Evolutionary conservation across 139 green algal species (phyloP), one percentile per base, ranked within the genome.

Genomic region (Chlorella sp.): DNA sequence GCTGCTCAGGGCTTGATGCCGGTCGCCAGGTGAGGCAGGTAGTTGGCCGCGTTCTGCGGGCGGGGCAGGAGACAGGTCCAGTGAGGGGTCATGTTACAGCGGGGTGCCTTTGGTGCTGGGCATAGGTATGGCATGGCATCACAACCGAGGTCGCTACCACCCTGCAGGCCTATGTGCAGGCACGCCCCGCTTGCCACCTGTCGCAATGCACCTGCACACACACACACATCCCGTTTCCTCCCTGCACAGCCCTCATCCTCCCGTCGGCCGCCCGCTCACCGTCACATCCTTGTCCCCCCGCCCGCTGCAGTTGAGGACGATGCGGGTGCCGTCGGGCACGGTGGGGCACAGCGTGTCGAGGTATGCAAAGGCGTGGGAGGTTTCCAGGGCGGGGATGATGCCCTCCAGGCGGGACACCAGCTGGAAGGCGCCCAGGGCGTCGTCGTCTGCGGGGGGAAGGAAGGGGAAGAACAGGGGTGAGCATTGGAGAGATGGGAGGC

Each of bases 341-440:
- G 93, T 96, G 26, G 97, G 97, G 79, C 94, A 96, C 64, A 99
- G 92, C 89, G 94, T 95, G 89, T 97, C 95, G 22, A 99, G 93
- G 95, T 98, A 97, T 21, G 98, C 98, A 68, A 99, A 93, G 0
- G 98, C 98, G 91, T 99, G 98, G 40, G 93, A 96, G 34, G 98
- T 99, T 93, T 99, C 98, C 88, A 99, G 93, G 0, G 98, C 98
- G 26, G 98, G 98, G 87, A 99, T 99, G 92, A 99, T 99, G 88
- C 98, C 98, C 94, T 99, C 98, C 81, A 98, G 90, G 85, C 91
- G 93, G 24, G 95, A 96, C 79, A 99, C 68, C 48, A 88, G 89
- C 93, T 98, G 89, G 88, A 99, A 98, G 37, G 95, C 93, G 22
- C 95, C 91, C 76, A 98, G 90, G 5, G 98, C 98, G 90, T 99